Evolutionary conservation across 805 yeast species (phyloP).

Genomic region (Wickerhamomyces tratensis): DNA sequence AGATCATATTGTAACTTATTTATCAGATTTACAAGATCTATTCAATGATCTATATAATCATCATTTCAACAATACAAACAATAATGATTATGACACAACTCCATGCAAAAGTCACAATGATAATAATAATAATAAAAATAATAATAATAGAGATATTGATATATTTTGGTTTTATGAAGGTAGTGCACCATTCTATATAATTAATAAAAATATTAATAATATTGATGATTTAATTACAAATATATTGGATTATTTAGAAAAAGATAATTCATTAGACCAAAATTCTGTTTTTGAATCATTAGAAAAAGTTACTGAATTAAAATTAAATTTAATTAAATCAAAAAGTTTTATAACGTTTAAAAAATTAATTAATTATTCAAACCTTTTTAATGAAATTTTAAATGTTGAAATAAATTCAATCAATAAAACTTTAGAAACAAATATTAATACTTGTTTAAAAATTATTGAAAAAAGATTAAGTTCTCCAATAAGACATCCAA

Average conservation of each 20-base stretch:
- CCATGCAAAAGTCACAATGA: no score
- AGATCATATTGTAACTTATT: no score
- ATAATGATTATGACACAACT: no score
- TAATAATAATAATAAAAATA: no score
- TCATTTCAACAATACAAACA: no score
- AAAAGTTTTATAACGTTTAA: conserved; percentile 20
- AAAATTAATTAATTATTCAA: conserved; percentile 26
- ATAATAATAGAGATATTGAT: neutral
- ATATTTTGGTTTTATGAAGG: conserved; percentile 26
- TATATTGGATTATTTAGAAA: conserved; percentile 26
- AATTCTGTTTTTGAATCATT: conserved; percentile 20
- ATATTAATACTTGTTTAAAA: conserved; percentile 24
- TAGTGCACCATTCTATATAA: conserved; percentile 20
- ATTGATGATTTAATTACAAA: conserved; percentile 26
- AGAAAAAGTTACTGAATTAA: conserved; percentile 21
- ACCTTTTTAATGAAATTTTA: conserved; percentile 35
- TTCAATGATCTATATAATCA: no score
- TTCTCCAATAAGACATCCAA: conserved; percentile 31
- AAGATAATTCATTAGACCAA: conserved; percentile 18
- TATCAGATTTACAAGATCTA: no score
- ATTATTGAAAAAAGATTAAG: conserved; percentile 27
- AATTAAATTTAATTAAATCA: conserved; percentile 16
- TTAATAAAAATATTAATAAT: conserved; percentile 20
- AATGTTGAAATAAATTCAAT: conserved; percentile 32
- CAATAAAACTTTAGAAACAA: conserved; percentile 26